Percentiles rank a stretch among this genome's conserved stretches.
phyloP scores from a whole-genome alignment of 2,329 filamentous ascomycete species.

The Neofusicoccum cordaticola region DNA sequence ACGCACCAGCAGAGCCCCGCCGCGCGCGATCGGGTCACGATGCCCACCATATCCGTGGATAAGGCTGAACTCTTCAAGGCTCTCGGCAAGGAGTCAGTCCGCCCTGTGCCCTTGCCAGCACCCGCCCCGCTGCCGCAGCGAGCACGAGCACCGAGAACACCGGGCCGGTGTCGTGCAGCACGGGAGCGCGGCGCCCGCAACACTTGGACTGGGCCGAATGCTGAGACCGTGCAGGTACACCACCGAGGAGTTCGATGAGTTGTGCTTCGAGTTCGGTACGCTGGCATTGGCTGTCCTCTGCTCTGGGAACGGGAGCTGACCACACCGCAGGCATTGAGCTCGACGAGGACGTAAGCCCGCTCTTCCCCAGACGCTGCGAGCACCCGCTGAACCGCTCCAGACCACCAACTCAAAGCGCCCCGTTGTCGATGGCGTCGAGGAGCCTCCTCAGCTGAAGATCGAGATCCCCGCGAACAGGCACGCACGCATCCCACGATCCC shows the following conservation, averaged over 20 bases:
- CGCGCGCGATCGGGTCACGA: constrained; percentile 46
- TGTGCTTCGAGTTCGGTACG: constrained; percentile 94
- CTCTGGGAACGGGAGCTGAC: constrained; percentile 3
- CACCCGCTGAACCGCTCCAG: constrained; percentile 26
- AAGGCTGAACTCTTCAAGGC: constrained; percentile 94
- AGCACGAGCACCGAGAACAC: constrained; percentile 4
- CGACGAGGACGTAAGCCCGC: constrained; percentile 71
- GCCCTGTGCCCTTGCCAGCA: background rate
- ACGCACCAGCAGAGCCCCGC: constrained; percentile 9
- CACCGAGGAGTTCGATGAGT: constrained; percentile 89
- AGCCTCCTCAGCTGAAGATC: constrained; percentile 92
- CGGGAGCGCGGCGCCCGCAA: background rate
- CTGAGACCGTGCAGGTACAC: constrained; percentile 62
- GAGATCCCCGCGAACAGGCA: constrained; percentile 89
- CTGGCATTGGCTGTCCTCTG: constrained; percentile 3
- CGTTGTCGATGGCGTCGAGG: constrained; percentile 73
- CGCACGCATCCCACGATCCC: constrained; percentile 45
- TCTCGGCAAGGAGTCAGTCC: constrained; percentile 75
- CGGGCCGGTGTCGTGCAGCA: background rate
- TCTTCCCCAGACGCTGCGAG: constrained; percentile 10
- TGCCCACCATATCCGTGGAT: constrained; percentile 96
- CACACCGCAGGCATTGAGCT: constrained; percentile 69
- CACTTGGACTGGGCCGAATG: background rate
- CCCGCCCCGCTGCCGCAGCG: background rate
- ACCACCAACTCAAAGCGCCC: constrained; percentile 74